Percentiles rank a stretch among this genome's conserved stretches.
These are phyloP conservation scores for Phytophthora idaei DNA, from an alignment of 352 stramenopile species.

Conservation along the genomic window DNA sequence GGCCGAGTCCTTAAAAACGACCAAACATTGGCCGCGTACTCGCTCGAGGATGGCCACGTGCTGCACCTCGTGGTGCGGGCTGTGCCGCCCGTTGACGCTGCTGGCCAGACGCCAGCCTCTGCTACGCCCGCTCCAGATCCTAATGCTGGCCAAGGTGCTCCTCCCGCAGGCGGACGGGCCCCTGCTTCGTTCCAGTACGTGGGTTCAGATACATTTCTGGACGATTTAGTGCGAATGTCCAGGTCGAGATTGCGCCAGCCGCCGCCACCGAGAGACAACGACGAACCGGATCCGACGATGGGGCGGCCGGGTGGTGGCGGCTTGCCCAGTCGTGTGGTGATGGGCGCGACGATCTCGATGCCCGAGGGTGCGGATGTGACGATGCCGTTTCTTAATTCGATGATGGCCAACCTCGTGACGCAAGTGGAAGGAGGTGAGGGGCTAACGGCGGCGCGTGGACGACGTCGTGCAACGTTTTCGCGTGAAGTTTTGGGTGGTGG, in stretches of 20 bases:
- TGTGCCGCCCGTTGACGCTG: constrained; percentile 32
- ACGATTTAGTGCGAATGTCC: constrained; percentile 18
- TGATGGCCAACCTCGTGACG: constrained; percentile 82
- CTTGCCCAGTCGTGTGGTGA: constrained; percentile 51
- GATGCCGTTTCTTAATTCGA: constrained; percentile 86
- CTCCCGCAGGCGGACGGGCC: neutral
- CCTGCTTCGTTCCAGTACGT: constrained; percentile 1
- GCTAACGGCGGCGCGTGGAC: constrained; percentile 8
- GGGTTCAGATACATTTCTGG: neutral
- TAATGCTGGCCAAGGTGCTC: neutral
- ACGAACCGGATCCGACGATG: constrained; percentile 73
- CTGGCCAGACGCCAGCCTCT: constrained; percentile 29
- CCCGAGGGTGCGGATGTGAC: constrained; percentile 65
- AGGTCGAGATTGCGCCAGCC: constrained; percentile 23
- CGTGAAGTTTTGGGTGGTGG: constrained; percentile 11
- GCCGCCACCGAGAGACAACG: constrained; percentile 49
- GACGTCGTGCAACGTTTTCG: constrained; percentile 27
- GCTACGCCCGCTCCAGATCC: constrained; percentile 5
- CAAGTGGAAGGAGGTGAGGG: constrained; percentile 37
- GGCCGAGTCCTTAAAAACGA: constrained; percentile 90
- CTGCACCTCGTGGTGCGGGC: constrained; percentile 80
- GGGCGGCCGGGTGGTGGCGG: constrained; percentile 6
- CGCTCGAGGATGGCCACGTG: constrained; percentile 83
- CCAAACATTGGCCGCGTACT: constrained; percentile 70
- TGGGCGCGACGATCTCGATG: constrained; percentile 79